Conservation (phyloP, 768 basidiomycete genomes). For the Coprinopsis sp. region DNA sequence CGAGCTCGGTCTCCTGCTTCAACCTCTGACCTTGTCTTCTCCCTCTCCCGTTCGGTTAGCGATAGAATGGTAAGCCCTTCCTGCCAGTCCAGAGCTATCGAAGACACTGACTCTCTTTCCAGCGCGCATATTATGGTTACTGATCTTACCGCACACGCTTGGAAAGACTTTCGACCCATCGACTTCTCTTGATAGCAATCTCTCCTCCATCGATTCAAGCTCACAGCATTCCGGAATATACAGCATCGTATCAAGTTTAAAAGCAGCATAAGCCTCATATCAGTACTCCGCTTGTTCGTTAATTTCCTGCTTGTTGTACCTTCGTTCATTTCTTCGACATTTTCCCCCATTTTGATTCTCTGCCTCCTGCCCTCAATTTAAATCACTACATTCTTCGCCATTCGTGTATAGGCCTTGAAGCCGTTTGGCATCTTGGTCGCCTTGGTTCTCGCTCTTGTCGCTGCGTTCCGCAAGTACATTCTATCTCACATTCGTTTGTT, state of each 20-base stretch:
- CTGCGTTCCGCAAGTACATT: slow-evolving; percentile 6
- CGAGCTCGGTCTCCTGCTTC: not conserved
- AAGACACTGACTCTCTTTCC: slow-evolving; percentile 7
- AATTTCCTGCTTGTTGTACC: not conserved
- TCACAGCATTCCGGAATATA: slow-evolving; percentile 18
- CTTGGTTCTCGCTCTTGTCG: not conserved
- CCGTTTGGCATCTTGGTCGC: not conserved
- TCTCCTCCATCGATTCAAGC: slow-evolving; percentile 16
- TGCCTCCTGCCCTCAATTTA: too few relatives aligned
- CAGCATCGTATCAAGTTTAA: slow-evolving; percentile 5
- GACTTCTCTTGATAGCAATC: slow-evolving; percentile 16
- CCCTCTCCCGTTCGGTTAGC: slow-evolving; percentile 17
- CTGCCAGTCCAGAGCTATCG: not conserved
- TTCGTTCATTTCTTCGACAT: not conserved
- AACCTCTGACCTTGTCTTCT: slow-evolving; percentile 2
- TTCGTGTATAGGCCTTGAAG: too few relatives aligned
- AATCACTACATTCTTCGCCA: too few relatives aligned
- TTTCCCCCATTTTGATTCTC: slow-evolving; percentile 4
- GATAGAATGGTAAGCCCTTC: slow-evolving; percentile 35
- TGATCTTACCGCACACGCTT: slow-evolving; percentile 19
- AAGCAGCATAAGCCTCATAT: not conserved
- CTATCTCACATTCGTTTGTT: slow-evolving; percentile 13
- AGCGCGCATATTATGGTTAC: slow-evolving; percentile 46
- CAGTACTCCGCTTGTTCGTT: not conserved
- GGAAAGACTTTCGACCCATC: slow-evolving; percentile 6